A percentile compares a stretch with the other conserved stretches of the same genome.
phyloP scores from a whole-genome alignment of 371 early-diverging fungal species.

The Thermomucor indicae-seudaticae region DNA sequence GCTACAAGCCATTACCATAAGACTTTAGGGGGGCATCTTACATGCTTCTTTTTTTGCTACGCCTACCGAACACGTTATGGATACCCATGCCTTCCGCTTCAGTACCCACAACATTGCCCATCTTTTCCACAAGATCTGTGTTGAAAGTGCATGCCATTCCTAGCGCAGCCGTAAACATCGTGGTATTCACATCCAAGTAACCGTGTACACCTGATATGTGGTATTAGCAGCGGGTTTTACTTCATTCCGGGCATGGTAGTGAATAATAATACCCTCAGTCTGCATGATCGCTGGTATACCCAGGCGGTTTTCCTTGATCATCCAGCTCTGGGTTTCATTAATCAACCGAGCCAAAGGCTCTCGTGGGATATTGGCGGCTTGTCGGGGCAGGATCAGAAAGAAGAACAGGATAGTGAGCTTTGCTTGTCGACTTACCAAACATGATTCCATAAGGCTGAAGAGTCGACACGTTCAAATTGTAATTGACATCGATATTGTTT shows the following conservation, averaged over 20 bases:
- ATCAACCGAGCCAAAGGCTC: constrained; percentile 7
- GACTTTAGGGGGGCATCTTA: not conserved
- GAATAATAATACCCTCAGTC: constrained; percentile 15
- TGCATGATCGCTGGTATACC: constrained; percentile 18
- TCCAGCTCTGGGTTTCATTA: constrained; percentile 13
- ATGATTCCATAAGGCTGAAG: constrained; percentile 10
- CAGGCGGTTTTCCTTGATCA: constrained; percentile 12
- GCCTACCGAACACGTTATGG: constrained; percentile 15
- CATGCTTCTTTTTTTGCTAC: not conserved
- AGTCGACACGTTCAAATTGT: constrained; percentile 10
- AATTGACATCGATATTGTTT: constrained; percentile 5
- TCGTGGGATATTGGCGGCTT: constrained; percentile 13
- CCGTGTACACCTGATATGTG: constrained; percentile 9
- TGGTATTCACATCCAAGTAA: constrained; percentile 8
- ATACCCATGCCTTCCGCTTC: constrained; percentile 13
- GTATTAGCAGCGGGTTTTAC: not conserved
- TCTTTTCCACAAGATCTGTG: constrained; percentile 8
- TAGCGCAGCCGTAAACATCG: constrained; percentile 8
- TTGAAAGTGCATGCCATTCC: constrained; percentile 15
- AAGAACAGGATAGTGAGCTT: not conserved
- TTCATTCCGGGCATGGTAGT: no score
- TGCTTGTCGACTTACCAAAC: constrained; percentile 1
- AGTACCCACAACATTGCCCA: constrained; percentile 11
- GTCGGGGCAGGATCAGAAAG: no score
- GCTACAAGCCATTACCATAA: not conserved